Conservation (phyloP, 768 basidiomycete species). For the Podaxis rugospora region DNA sequence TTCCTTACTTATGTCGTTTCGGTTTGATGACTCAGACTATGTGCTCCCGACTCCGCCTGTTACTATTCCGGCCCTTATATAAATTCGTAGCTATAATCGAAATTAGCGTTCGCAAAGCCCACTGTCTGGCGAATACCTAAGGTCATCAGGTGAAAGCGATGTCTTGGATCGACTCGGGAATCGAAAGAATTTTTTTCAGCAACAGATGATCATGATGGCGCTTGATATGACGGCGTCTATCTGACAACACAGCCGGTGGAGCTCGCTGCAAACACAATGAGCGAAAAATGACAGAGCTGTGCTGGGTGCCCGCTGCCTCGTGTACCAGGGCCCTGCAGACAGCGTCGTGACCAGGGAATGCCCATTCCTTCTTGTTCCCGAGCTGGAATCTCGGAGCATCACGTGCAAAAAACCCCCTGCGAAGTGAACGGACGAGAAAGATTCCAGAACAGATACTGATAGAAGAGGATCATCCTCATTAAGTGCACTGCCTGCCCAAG, state of each 20-base stretch:
- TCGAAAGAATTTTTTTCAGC: slow-evolving; percentile 1
- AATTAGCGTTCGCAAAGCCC: not conserved
- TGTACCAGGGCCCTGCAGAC: not conserved
- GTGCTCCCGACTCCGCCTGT: not conserved
- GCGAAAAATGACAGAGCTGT: not conserved
- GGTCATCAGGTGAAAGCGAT: not conserved
- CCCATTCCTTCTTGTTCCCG: not conserved
- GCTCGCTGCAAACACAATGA: not conserved
- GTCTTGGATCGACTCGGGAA: not conserved
- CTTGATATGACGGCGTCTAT: not conserved
- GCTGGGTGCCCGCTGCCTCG: not conserved
- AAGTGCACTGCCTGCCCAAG: not conserved
- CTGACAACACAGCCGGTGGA: not conserved
- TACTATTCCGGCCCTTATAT: not conserved
- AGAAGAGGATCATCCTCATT: not conserved
- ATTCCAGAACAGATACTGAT: not conserved
- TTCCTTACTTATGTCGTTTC: not conserved
- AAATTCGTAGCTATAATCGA: not conserved
- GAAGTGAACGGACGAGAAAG: not conserved
- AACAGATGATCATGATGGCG: not conserved
- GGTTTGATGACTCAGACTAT: not conserved
- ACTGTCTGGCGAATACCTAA: not conserved
- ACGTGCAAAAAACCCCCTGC: not conserved
- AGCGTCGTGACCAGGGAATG: not conserved
- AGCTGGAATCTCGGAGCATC: not conserved